A percentile compares a stretch with the other conserved stretches of the same genome.
phyloP scores from a whole-genome alignment of 2,329 filamentous ascomycete species.

The Ophiostoma sp. region DNA sequence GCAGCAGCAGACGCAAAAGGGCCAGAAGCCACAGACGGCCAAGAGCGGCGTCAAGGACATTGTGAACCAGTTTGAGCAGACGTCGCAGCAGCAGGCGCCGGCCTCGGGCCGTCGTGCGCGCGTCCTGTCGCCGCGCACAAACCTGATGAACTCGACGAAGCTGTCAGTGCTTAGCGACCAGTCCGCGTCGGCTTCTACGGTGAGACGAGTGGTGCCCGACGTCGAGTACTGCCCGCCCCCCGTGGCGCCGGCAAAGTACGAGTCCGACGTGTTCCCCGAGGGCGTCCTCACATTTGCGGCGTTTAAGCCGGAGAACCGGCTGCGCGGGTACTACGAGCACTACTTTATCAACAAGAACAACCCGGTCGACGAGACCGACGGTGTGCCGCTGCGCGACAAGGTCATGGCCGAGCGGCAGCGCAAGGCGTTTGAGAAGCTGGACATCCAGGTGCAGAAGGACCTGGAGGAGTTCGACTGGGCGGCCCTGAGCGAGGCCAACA shows the following conservation, averaged over 20 bases:
- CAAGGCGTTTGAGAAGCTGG: constrained; percentile 50
- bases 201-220: not conserved
- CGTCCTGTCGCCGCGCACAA: constrained; percentile 46
- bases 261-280: constrained; percentile 62
- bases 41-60: constrained; percentile 50
- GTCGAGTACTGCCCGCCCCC: constrained; percentile 83
- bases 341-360: constrained; percentile 43
- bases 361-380: constrained; percentile 58
- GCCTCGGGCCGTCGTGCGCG: constrained; percentile 56
- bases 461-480: constrained; percentile 59
- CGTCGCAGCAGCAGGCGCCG: constrained; percentile 40
- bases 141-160: constrained; percentile 48
- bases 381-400: constrained; percentile 56
- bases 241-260: constrained; percentile 55
- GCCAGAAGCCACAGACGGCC: constrained; percentile 27
- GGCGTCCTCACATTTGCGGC: constrained; percentile 52
- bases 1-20: constrained; percentile 17
- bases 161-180: constrained; percentile 51
- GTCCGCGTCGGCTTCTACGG: constrained; percentile 33
- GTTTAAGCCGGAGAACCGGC: constrained; percentile 52
- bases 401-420: constrained; percentile 52
- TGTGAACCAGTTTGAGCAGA: constrained; percentile 57
- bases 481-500: constrained; percentile 31
- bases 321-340: constrained; percentile 57
- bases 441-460: constrained; percentile 62